Conservation (phyloP, 1,284 basidiomycete species). For the Ganoderma lingzhi region DNA sequence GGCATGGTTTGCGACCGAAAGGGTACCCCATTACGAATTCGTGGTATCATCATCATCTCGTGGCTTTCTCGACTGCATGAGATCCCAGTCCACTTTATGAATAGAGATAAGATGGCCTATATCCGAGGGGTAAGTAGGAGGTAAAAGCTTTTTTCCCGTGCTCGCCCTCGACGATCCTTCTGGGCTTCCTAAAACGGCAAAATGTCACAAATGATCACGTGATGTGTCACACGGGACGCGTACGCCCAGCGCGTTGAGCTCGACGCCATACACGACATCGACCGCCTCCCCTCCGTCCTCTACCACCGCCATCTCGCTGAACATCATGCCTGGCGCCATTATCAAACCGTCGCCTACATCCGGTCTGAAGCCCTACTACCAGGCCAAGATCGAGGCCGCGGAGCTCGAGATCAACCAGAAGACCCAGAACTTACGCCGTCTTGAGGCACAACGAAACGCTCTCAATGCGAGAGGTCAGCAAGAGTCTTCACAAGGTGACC, state of each 20-base stretch:
- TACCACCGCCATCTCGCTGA: background rate
- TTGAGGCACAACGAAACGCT: constrained; percentile 97
- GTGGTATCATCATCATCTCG: background rate
- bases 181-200: constrained; percentile 16
- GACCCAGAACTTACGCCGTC: constrained; percentile 93
- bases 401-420: constrained; percentile 95
- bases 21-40: background rate
- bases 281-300: constrained; percentile 12
- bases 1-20: background rate
- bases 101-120: background rate
- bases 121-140: background rate
- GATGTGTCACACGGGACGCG: constrained; percentile 31
- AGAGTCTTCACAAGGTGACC: background rate
- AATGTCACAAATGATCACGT: constrained; percentile 25
- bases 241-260: constrained; percentile 19
- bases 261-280: constrained; percentile 22
- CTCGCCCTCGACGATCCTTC: constrained; percentile 31
- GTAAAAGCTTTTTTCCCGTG: no score
- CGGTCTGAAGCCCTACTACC: constrained; percentile 90
- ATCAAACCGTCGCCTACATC: constrained; percentile 58
- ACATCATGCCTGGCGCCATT: constrained; percentile 59
- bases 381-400: constrained; percentile 94
- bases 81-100: background rate
- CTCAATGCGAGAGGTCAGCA: constrained; percentile 88
- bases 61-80: background rate